phyloP scores from a whole-genome alignment of 2,329 filamentous ascomycete species.

The Fusarium temperatum region DNA sequence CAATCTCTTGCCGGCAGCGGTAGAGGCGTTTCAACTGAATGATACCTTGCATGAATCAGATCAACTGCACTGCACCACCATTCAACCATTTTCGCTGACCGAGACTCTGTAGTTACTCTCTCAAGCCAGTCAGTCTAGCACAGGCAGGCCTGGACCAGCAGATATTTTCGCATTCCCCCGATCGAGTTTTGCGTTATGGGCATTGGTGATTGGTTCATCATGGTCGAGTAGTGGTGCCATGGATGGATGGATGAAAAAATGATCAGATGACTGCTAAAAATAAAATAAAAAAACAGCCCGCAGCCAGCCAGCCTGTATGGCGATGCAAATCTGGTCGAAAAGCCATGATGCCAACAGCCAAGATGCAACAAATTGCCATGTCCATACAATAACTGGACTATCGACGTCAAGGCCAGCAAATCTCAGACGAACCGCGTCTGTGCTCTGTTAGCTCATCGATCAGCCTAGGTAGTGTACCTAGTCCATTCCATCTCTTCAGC shows the following conservation, averaged over 20 bases:
- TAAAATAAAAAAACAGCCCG: background rate
- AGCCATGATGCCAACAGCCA: background rate
- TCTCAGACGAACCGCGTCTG: conserved; percentile 15
- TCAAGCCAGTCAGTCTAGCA: background rate
- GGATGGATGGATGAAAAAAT: background rate
- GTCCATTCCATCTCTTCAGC: conserved; percentile 6
- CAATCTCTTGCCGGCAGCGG: conserved; percentile 33
- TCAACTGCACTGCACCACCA: background rate
- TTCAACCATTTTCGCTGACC: conserved; percentile 37
- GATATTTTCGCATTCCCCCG: conserved; percentile 6
- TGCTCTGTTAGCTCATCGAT: conserved; percentile 25
- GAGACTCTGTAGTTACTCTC: conserved; percentile 8
- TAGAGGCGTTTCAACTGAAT: conserved; percentile 1
- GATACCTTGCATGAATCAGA: conserved; percentile 19
- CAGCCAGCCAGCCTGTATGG: no score
- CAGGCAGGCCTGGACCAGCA: conserved; percentile 9
- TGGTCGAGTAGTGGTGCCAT: background rate
- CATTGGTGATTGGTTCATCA: conserved; percentile 22
- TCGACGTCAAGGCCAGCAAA: background rate
- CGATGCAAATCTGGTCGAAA: background rate
- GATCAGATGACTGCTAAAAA: background rate
- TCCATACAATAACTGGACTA: background rate
- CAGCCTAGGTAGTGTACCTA: background rate
- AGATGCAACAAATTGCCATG: background rate
- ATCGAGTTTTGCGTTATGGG: background rate